phyloP scores from a whole-genome alignment of 306 rosid species.

The Malus fusca region DNA sequence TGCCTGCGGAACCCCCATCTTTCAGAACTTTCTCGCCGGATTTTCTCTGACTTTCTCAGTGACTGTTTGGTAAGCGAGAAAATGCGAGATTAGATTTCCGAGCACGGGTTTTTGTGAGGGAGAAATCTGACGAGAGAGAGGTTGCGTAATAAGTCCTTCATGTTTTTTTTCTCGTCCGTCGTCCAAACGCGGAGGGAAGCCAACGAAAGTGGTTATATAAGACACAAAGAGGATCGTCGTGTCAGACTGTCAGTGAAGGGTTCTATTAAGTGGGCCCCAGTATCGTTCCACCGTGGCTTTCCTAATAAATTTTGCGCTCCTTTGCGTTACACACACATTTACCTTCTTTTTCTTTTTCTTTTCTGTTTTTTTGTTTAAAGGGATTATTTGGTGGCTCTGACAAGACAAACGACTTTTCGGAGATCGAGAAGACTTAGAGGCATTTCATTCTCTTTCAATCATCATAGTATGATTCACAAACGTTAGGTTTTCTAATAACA shows the following conservation, averaged over 20 bases:
- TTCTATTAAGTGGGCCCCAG: neutral
- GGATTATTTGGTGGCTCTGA: too few relatives aligned
- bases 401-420: too few relatives aligned
- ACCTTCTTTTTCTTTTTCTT: too few relatives aligned
- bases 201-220: neutral
- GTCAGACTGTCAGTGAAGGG: neutral
- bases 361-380: too few relatives aligned
- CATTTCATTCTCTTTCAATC: rapidly evolving
- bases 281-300: neutral
- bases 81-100: constrained; percentile 1
- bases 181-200: neutral
- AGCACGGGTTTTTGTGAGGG: neutral
- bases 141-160: neutral
- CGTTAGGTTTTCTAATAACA: too few relatives aligned
- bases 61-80: constrained; percentile 20
- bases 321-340: neutral
- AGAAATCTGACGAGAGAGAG: neutral
- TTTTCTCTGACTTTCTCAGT: constrained; percentile 14
- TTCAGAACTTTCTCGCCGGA: neutral
- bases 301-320: neutral
- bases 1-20: constrained; percentile 50
- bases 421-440: too few relatives aligned
- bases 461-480: too few relatives aligned
- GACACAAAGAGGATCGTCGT: neutral
- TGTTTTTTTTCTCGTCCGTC: neutral